Percentiles rank a stretch among this genome's conserved stretches.
Evolutionary conservation across 805 yeast genomes (phyloP).

Genomic region (Candida quercuum): DNA sequence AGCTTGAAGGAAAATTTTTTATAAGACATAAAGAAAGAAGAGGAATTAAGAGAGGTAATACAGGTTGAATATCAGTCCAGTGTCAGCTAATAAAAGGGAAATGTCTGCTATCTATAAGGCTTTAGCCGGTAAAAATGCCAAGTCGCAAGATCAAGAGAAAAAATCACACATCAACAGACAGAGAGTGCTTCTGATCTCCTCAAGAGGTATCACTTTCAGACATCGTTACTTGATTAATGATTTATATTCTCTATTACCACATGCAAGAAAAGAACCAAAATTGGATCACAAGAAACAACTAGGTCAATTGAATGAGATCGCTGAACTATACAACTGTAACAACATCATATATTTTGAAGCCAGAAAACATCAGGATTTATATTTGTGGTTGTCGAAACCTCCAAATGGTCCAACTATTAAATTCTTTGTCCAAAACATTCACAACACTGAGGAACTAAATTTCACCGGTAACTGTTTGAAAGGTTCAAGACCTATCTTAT

Average conservation of each 20-base stretch:
- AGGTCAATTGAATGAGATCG: constrained; percentile 87
- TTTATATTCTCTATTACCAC: constrained; percentile 76
- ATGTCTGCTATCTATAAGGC: constrained; percentile 78
- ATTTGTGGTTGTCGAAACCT: constrained; percentile 91
- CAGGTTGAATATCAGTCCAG: too few species aligned
- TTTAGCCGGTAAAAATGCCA: constrained; percentile 41
- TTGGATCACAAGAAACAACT: constrained; percentile 89
- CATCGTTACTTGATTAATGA: constrained; percentile 93
- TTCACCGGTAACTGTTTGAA: constrained; percentile 94
- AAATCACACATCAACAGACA: constrained; percentile 75
- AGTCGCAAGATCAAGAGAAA: constrained; percentile 30
- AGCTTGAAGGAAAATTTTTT: constrained; percentile 8
- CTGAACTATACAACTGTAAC: constrained; percentile 95
- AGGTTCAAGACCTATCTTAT: constrained; percentile 90
- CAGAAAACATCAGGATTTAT: constrained; percentile 92
- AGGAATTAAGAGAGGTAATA: background rate
- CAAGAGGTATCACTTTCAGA: constrained; percentile 92
- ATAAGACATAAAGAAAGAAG: background rate
- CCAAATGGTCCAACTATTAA: constrained; percentile 97
- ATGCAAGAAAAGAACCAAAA: constrained; percentile 93
- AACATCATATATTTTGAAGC: constrained; percentile 92
- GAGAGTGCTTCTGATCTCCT: constrained; percentile 81
- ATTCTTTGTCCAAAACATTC: constrained; percentile 90
- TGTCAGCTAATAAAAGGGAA: background rate
- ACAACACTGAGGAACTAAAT: constrained; percentile 91